Conservation (phyloP, 805 yeast genomes). For the Saturnispora halmiae region DNA sequence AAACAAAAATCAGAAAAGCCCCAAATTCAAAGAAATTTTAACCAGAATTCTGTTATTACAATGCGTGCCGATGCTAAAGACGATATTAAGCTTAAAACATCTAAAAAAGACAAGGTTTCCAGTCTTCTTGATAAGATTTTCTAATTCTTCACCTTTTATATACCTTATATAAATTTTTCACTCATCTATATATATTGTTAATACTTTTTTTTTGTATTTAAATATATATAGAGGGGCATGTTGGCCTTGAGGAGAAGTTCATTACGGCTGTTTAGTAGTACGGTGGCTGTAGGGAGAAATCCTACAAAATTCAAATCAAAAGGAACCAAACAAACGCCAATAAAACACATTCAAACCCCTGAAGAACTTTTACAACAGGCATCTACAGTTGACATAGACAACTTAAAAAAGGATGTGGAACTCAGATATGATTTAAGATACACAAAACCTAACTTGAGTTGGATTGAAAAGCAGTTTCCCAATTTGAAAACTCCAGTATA, state of each 20-base stretch:
- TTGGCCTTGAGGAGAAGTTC: not conserved
- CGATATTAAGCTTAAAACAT: slow-evolving; percentile 30
- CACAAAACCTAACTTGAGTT: slow-evolving; percentile 24
- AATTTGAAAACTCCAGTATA: slow-evolving; percentile 11
- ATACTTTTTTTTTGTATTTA: not conserved
- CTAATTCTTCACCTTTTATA: slow-evolving; percentile 24
- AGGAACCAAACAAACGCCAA: slow-evolving; percentile 3
- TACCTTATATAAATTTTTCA: not conserved
- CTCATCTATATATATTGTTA: too few species aligned
- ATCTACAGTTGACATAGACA: slow-evolving; percentile 23
- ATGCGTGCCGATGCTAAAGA: slow-evolving; percentile 55
- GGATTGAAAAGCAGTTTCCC: slow-evolving; percentile 19
- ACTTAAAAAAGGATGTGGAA: slow-evolving; percentile 18
- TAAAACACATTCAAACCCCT: slow-evolving; percentile 23
- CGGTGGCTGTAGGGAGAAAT: not conserved
- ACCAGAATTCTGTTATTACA: slow-evolving; percentile 61
- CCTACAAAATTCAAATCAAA: not conserved
- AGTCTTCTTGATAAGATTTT: slow-evolving; percentile 48
- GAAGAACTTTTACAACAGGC: slow-evolving; percentile 24
- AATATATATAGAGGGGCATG: not conserved
- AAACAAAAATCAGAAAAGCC: slow-evolving; percentile 17
- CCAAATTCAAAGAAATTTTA: slow-evolving; percentile 49
- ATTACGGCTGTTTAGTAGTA: not conserved
- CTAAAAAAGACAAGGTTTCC: slow-evolving; percentile 27
- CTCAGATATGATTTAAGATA: slow-evolving; percentile 21